Evolutionary conservation across 2,329 filamentous ascomycete genomes (phyloP).

Genomic region (Plectosphaerella sp.): DNA sequence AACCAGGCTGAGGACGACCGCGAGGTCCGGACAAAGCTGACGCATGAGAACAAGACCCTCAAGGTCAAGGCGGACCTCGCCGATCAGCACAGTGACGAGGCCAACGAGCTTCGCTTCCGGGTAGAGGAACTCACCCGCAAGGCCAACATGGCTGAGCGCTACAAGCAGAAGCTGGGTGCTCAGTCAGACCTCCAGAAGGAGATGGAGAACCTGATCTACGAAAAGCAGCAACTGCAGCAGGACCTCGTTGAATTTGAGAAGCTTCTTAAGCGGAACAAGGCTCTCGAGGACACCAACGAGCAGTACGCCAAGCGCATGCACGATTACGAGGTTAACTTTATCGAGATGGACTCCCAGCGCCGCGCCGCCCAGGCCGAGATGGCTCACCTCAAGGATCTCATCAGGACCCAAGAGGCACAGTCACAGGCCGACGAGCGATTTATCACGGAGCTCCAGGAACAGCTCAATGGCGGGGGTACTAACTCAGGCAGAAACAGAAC

Average conservation of each 20-base stretch:
- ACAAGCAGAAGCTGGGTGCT: conserved; percentile 58
- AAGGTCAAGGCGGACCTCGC: conserved; percentile 41
- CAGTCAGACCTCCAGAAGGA: conserved; percentile 52
- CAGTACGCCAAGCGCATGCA: conserved; percentile 22
- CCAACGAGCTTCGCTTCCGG: conserved; percentile 54
- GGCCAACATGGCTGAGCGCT: conserved; percentile 58
- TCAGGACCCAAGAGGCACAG: conserved; percentile 35
- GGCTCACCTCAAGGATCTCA: conserved; percentile 31
- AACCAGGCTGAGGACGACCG: conserved; percentile 54
- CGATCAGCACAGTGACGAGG: conserved; percentile 52
- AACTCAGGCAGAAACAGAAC: conserved; percentile 3
- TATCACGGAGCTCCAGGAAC: conserved; percentile 57
- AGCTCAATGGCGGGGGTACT: conserved; percentile 36
- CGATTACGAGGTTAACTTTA: conserved; percentile 30
- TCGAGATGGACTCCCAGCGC: conserved; percentile 34
- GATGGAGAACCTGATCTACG: conserved; percentile 49
- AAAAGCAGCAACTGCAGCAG: conserved; percentile 48
- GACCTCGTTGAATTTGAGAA: conserved; percentile 31
- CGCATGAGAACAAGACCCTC: conserved; percentile 44
- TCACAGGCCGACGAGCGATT: conserved; percentile 46
- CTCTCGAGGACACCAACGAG: conserved; percentile 27
- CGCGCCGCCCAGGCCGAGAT: conserved; percentile 42
- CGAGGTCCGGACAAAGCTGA: conserved; percentile 37
- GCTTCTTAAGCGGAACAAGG: conserved; percentile 28
- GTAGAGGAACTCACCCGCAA: conserved; percentile 57